Evolutionary conservation across 805 yeast genomes (phyloP).

Genomic region (Candida coquimbonensis): DNA sequence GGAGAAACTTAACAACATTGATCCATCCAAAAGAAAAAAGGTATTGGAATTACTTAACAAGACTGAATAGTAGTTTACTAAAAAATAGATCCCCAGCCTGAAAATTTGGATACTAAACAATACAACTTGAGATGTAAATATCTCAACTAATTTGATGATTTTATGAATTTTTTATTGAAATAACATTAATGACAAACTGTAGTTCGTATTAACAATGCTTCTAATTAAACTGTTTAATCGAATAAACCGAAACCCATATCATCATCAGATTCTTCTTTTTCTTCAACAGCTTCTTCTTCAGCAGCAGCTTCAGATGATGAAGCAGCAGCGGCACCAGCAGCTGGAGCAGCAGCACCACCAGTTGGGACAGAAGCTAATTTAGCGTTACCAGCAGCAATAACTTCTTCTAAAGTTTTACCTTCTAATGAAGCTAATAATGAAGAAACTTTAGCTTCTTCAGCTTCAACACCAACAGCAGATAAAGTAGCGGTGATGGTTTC

Average conservation of each 20-base stretch:
- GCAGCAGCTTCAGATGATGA: conserved; percentile 39
- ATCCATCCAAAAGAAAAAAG: conserved; percentile 6
- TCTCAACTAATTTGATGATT: neutral
- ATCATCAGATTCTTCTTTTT: conserved; percentile 44
- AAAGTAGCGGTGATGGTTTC: conserved; percentile 66
- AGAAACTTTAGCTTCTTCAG: conserved; percentile 69
- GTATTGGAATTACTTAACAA: neutral
- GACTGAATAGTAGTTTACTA: too few species aligned
- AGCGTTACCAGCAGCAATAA: conserved; percentile 74
- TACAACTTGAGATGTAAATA: too few species aligned
- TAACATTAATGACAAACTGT: too few species aligned
- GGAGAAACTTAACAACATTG: conserved; percentile 17
- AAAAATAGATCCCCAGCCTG: too few species aligned
- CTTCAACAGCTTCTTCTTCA: conserved; percentile 37
- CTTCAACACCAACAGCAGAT: conserved; percentile 74
- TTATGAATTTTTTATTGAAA: conserved; percentile 1
- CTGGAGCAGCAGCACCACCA: conserved; percentile 71
- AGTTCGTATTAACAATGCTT: too few species aligned
- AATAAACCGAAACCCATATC: conserved; percentile 80
- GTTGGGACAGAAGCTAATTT: conserved; percentile 77
- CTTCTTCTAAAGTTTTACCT: conserved; percentile 67
- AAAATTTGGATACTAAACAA: too few species aligned
- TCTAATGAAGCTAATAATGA: conserved; percentile 67
- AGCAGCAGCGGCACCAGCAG: conserved; percentile 48
- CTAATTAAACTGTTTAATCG: conserved; percentile 35